Conservation (phyloP, 352 stramenopile species). For the Globisporangium barbulae region DNA sequence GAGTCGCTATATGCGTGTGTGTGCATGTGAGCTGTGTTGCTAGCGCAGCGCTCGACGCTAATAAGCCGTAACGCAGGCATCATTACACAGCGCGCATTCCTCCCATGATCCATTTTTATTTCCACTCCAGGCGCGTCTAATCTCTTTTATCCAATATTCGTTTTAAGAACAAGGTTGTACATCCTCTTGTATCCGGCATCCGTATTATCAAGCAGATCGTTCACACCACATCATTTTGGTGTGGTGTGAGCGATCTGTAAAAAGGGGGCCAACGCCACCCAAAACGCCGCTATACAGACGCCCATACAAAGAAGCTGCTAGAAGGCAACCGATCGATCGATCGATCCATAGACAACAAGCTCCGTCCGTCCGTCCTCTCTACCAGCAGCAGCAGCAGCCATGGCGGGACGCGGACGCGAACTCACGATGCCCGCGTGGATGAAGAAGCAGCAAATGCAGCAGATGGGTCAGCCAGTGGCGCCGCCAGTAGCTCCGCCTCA, state of each 20-base stretch:
- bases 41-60: background rate
- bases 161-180: too few relatives aligned
- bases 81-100: background rate
- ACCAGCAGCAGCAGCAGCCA: constrained; percentile 14
- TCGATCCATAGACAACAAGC: background rate
- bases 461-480: constrained; percentile 51
- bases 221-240: too few relatives aligned
- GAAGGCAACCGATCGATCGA: constrained; percentile 1
- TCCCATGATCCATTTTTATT: background rate
- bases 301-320: constrained; percentile 5
- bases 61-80: background rate
- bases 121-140: background rate
- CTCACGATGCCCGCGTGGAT: constrained; percentile 88
- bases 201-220: too few relatives aligned
- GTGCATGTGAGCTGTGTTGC: background rate
- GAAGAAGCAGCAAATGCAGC: constrained; percentile 66
- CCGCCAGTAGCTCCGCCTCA: background rate
- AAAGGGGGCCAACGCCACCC: background rate
- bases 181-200: too few relatives aligned
- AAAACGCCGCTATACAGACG: constrained; percentile 14
- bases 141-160: background rate
- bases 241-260: background rate
- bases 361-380: background rate
- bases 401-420: constrained; percentile 78
- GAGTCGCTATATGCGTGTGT: background rate